Evolutionary conservation across 768 basidiomycete genomes (phyloP).

Genomic region (Boletus rubroflammeus): DNA sequence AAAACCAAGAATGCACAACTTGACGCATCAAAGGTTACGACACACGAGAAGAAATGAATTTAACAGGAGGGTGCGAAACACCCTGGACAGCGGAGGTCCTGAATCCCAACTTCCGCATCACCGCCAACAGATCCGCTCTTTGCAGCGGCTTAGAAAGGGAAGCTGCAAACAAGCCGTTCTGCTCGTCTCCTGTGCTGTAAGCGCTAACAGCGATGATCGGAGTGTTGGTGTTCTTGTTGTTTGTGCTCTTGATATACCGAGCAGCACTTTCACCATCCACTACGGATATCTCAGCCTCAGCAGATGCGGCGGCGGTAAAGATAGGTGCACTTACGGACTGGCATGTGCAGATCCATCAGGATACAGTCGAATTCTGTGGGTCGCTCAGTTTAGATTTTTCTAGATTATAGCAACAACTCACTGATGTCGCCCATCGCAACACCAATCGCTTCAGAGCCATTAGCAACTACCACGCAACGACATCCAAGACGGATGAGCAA

Average conservation of each 20-base stretch:
- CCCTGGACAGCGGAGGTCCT: slow-evolving; percentile 75
- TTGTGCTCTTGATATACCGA: slow-evolving; percentile 94
- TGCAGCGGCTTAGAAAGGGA: slow-evolving; percentile 87
- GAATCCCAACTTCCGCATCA: slow-evolving; percentile 87
- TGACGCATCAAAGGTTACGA: slow-evolving; percentile 23
- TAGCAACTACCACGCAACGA: slow-evolving; percentile 90
- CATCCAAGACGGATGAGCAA: slow-evolving; percentile 91
- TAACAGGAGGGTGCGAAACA: slow-evolving; percentile 44
- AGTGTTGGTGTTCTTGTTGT: slow-evolving; percentile 89
- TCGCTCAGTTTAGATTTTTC: slow-evolving; percentile 4
- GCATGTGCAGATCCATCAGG: slow-evolving; percentile 94
- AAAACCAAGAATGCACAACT: slow-evolving; percentile 24
- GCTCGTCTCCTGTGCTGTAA: slow-evolving; percentile 72
- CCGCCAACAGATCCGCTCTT: slow-evolving; percentile 77
- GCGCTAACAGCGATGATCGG: slow-evolving; percentile 93
- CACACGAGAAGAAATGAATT: slow-evolving; percentile 44
- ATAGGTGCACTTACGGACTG: slow-evolving; percentile 61
- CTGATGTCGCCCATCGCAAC: slow-evolving; percentile 98
- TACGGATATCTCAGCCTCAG: slow-evolving; percentile 24
- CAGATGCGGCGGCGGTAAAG: neutral
- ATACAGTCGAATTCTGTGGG: slow-evolving; percentile 88
- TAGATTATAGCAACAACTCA: slow-evolving; percentile 40
- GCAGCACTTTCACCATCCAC: slow-evolving; percentile 97
- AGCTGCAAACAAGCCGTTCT: slow-evolving; percentile 70
- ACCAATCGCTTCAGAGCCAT: slow-evolving; percentile 95